phyloP scores from a whole-genome alignment of 164 flowering plant genomes.

The Aristolochia contorta region DNA sequence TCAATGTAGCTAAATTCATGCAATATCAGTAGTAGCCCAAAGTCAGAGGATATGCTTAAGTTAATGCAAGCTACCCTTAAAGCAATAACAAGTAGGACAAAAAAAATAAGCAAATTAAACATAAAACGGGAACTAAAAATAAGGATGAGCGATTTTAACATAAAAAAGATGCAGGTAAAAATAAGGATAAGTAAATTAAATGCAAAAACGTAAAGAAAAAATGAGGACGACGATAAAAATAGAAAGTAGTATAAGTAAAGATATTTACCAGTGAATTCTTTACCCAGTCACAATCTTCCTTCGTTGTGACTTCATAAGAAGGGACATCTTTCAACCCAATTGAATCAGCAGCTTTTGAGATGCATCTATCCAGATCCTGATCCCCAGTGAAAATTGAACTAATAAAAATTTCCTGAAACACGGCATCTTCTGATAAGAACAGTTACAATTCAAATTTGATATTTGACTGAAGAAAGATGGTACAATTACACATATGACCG shows the following conservation, averaged over 20 bases:
- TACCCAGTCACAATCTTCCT: conserved; percentile 65
- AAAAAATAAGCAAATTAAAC: background rate
- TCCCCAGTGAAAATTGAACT: conserved; percentile 46
- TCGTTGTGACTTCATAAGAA: conserved; percentile 34
- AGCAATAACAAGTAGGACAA: background rate
- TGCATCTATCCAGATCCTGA: conserved; percentile 45
- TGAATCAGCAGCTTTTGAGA: conserved; percentile 66
- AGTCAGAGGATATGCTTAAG: background rate
- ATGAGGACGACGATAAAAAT: background rate
- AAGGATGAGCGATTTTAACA: background rate
- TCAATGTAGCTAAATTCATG: too few species aligned
- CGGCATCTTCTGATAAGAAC: background rate
- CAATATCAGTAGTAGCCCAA: background rate
- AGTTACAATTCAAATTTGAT: background rate
- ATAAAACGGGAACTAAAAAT: too few species aligned
- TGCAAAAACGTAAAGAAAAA: background rate
- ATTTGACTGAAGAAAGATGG: background rate
- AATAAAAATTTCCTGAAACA: conserved; percentile 45
- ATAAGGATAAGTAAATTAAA: background rate
- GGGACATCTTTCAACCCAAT: conserved; percentile 67
- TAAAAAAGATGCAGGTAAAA: background rate
- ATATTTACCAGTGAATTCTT: conserved; percentile 45
- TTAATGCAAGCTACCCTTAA: background rate
- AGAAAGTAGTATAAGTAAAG: background rate
- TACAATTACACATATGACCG: background rate